phyloP scores from a whole-genome alignment of 352 stramenopile genomes.

The Proteromonas lacertae region DNA sequence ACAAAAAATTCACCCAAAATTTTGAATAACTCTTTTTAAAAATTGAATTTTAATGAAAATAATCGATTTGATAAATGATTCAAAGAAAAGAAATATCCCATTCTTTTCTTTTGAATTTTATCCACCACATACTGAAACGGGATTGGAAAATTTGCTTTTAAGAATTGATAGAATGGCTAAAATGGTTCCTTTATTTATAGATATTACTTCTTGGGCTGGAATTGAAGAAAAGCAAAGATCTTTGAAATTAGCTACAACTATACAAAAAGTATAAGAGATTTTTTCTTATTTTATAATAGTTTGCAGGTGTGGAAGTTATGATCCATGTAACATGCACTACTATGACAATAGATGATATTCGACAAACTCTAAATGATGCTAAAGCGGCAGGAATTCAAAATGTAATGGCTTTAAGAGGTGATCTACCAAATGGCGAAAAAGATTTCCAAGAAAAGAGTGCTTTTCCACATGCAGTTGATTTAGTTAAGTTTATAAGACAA shows the following conservation, averaged over 20 bases:
- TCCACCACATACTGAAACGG: constrained; percentile 49
- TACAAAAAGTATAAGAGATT: too few species aligned
- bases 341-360: constrained; percentile 33
- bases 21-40: not conserved
- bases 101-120: constrained; percentile 81
- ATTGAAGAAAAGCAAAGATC: too few species aligned
- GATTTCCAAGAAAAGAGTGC: too few species aligned
- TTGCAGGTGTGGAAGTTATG: constrained; percentile 50
- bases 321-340: constrained; percentile 78
- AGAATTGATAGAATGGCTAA: constrained; percentile 59
- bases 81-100: constrained; percentile 3
- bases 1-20: too few species aligned
- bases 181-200: constrained; percentile 49
- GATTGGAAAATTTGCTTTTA: constrained; percentile 43
- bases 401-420: constrained; percentile 48
- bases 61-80: too few species aligned
- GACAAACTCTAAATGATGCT: constrained; percentile 31
- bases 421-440: constrained; percentile 33
- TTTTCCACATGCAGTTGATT: constrained; percentile 46
- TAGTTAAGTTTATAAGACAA: constrained; percentile 43
- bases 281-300: constrained; percentile 52
- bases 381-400: constrained; percentile 45
- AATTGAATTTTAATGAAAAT: constrained; percentile 16
- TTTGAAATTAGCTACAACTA: too few species aligned
- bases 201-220: too few species aligned